phyloP scores from a whole-genome alignment of 768 basidiomycete species.

The Panus rudis region DNA sequence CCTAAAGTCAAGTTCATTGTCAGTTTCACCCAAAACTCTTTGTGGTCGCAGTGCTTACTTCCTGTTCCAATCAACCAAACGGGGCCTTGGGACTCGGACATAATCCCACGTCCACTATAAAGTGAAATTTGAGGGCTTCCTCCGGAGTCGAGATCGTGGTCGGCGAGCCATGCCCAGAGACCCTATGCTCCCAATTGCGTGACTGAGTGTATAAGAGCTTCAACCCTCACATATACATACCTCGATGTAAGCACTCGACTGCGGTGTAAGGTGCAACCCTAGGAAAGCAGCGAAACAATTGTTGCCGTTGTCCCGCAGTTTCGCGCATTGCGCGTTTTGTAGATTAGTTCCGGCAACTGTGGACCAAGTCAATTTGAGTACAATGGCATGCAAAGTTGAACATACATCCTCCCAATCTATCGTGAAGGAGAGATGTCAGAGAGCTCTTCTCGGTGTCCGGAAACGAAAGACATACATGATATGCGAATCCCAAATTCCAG shows the following conservation, averaged over 20 bases:
- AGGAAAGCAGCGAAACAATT: constrained; percentile 64
- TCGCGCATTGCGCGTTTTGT: constrained; percentile 30
- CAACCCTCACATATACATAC: constrained; percentile 23
- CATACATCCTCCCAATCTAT: constrained; percentile 22
- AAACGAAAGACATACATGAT: constrained; percentile 22
- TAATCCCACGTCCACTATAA: constrained; percentile 61
- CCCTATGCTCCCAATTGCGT: constrained; percentile 10
- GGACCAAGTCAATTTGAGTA: background rate
- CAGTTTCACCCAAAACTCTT: background rate
- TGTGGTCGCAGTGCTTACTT: constrained; percentile 19
- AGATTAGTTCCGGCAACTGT: constrained; percentile 23
- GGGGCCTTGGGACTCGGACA: constrained; percentile 68
- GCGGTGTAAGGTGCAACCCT: constrained; percentile 46
- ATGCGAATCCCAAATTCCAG: constrained; percentile 47
- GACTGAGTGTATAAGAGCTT: background rate
- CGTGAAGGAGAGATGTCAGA: background rate
- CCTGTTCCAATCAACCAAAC: constrained; percentile 78
- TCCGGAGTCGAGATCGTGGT: constrained; percentile 66
- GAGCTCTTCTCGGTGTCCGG: background rate
- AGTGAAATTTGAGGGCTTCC: constrained; percentile 44
- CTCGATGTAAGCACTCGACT: constrained; percentile 46
- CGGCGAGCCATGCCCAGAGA: constrained; percentile 74
- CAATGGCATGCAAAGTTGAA: background rate
- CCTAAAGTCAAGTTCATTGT: constrained; percentile 22
- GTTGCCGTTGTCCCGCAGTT: constrained; percentile 24